Conservation (phyloP, 441 rosid species). For the Hura crepitans region DNA sequence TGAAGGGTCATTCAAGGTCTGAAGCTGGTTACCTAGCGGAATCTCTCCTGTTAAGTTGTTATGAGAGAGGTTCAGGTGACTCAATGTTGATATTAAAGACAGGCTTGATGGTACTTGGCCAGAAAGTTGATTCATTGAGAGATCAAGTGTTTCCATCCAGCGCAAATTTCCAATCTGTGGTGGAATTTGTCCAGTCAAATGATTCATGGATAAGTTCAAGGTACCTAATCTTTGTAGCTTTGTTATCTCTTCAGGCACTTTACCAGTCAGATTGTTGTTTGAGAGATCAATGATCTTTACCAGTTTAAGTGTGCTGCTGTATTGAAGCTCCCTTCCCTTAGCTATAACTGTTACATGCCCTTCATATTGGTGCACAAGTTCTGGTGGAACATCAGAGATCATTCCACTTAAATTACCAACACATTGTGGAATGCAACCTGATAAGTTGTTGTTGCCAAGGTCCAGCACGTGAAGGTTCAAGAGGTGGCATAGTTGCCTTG, state of each 20-base stretch:
- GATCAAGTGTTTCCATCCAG: constrained; percentile 9
- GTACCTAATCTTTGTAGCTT: neutral
- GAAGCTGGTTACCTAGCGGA: constrained; percentile 19
- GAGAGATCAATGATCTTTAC: constrained; percentile 15
- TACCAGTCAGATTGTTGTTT: constrained; percentile 7
- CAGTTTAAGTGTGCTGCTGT: neutral
- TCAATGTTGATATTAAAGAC: constrained; percentile 19
- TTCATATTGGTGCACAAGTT: neutral
- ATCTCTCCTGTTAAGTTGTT: constrained; percentile 8
- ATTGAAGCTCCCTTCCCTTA: constrained; percentile 19
- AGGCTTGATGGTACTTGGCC: constrained; percentile 11
- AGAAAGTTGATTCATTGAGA: constrained; percentile 16
- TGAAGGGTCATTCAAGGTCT: neutral
- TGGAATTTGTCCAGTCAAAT: constrained; percentile 11
- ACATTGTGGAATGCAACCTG: constrained; percentile 18
- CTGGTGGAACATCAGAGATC: constrained; percentile 9
- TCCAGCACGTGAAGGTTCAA: constrained; percentile 16
- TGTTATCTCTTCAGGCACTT: neutral
- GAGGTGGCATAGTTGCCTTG: constrained; percentile 14
- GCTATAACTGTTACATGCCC: constrained; percentile 6
- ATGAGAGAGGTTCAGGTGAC: constrained; percentile 11
- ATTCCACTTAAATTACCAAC: constrained; percentile 13
- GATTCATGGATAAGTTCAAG: constrained; percentile 19
- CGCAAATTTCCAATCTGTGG: neutral
- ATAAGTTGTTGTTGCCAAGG: constrained; percentile 15